Evolutionary conservation across 1,139 yeast species (phyloP), one percentile per base, ranked within the genome.

Genomic region (Dujonia santamariae): DNA sequence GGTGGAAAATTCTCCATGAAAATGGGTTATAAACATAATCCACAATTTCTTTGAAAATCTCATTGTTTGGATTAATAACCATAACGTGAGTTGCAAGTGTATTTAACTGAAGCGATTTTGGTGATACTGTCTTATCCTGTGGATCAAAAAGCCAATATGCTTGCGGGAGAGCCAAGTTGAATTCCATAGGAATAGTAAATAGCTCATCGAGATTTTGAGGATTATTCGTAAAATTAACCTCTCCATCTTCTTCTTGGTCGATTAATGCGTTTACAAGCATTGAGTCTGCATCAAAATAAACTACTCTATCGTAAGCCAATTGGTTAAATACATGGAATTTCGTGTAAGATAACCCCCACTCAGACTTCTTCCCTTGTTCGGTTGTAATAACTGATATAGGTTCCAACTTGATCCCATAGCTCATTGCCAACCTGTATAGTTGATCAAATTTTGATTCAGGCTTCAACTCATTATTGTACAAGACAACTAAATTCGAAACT

Each of bases 311-410:
- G 32, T 63, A 80, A 27, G 74, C 67, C 1, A 63, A 59, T 43
- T 67, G 67, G 38, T 67, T 63, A 48, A 79, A 79, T 0, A 75
- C 65, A 40, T 69, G 63, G 26, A 78, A 55, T 44, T 79, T 78
- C 0, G 83, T 77, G 42, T 74, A 71, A 31, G 80, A 72, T 7
- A 68, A 61, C 3, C 59, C 47, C 84, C 84, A 78, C 26, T 61
- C 51, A 3, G 57, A 44, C 9, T 21, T 47, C 17, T 46, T 56
- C 17, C 46, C 39, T 16, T 40, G 44, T 8, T 37, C 41, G 7
- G 43, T 40, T 11, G 36, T 37, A 9, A 59, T 40, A 14, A 48
- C 34, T 3, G 38, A 37, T 0, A 57, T 54, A 1, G 62, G 50
- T 25, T 43, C 45, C 34, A 63, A 42, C 6, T 40, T 43, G 16